Evolutionary conservation across 768 basidiomycete species (phyloP).

Genomic region (Cystobasidiopsis lactophilus): DNA sequence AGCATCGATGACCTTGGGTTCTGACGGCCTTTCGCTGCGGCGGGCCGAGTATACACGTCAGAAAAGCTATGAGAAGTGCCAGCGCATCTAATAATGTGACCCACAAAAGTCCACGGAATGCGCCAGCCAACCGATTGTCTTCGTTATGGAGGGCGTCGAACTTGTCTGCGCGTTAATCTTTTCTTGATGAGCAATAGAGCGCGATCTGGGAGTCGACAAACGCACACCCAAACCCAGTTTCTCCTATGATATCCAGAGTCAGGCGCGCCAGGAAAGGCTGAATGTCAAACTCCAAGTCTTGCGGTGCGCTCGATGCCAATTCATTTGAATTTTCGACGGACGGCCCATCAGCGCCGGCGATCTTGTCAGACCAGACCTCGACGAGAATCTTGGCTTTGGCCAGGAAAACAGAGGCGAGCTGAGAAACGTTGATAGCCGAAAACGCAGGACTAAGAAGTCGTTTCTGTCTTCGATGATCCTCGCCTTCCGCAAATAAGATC

Average conservation of each 20-base stretch:
- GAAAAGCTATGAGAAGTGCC: too few species aligned
- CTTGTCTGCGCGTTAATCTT: too few species aligned
- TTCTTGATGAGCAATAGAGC: too few species aligned
- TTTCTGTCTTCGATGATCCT: slow-evolving; percentile 12
- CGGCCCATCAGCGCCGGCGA: neutral
- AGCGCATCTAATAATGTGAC: too few species aligned
- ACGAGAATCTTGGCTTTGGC: neutral
- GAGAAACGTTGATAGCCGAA: slow-evolving; percentile 1
- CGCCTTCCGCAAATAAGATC: slow-evolving; percentile 8
- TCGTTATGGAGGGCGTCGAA: too few species aligned
- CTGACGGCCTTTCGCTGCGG: too few species aligned
- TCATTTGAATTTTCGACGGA: too few species aligned
- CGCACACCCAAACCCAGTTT: slow-evolving; percentile 15
- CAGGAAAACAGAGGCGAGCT: slow-evolving; percentile 7
- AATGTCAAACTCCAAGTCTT: slow-evolving; percentile 16
- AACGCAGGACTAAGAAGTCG: slow-evolving; percentile 4
- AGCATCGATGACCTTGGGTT: too few species aligned
- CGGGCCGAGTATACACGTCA: too few species aligned
- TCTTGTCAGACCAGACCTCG: neutral
- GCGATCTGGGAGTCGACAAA: too few species aligned
- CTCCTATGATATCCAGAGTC: slow-evolving; percentile 21
- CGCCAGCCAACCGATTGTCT: too few species aligned
- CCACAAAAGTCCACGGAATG: too few species aligned
- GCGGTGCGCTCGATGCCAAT: neutral
- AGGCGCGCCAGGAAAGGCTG: slow-evolving; percentile 21